These are phyloP conservation scores for Xylaria sp. DNA, from an alignment of 2,329 filamentous ascomycete species.

Conservation along the genomic window DNA sequence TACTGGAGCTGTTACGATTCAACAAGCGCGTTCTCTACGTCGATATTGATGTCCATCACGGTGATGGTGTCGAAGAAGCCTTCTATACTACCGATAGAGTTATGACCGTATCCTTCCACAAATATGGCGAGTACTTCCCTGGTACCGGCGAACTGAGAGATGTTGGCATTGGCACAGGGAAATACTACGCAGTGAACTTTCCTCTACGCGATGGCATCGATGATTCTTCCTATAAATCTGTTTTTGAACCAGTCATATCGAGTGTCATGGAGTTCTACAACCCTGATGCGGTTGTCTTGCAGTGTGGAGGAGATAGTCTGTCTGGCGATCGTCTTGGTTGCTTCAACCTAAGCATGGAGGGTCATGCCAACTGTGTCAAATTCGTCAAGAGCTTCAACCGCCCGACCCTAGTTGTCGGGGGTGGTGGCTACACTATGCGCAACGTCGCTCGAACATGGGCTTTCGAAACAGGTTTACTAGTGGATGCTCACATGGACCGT, in stretches of 20 bases:
- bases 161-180: constrained; percentile 86
- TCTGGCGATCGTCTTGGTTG: constrained; percentile 94
- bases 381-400: constrained; percentile 88
- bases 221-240: constrained; percentile 86
- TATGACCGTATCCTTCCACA: constrained; percentile 94
- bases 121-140: constrained; percentile 96
- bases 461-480: constrained; percentile 91
- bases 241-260: constrained; percentile 90
- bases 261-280: constrained; percentile 88
- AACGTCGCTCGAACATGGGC: constrained; percentile 98
- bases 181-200: constrained; percentile 91
- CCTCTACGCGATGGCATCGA: constrained; percentile 92
- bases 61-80: constrained; percentile 91
- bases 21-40: constrained; percentile 96
- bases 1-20: constrained; percentile 88
- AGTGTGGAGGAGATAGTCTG: constrained; percentile 94
- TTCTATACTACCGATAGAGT: constrained; percentile 94
- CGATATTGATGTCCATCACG: constrained; percentile 94
- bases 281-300: constrained; percentile 91
- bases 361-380: constrained; percentile 92
- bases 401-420: constrained; percentile 91
- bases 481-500: constrained; percentile 81
- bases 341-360: constrained; percentile 97
- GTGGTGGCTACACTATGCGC: constrained; percentile 95
- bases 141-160: constrained; percentile 89